A percentile compares a stretch with the other conserved stretches of the same genome.
phyloP scores from a whole-genome alignment of 768 basidiomycete genomes.

The Lactifluus volemus region DNA sequence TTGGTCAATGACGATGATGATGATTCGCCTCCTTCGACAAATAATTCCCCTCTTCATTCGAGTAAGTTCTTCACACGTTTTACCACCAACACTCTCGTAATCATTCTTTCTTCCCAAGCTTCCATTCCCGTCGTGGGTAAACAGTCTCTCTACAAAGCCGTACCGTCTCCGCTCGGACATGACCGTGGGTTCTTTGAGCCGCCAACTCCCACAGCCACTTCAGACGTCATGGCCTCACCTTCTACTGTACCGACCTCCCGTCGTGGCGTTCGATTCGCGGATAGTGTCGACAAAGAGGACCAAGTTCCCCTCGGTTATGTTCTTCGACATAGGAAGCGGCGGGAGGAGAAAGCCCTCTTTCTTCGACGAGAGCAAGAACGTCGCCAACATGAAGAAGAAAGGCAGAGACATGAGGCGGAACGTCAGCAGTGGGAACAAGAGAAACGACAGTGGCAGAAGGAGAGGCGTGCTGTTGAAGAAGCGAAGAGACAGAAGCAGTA shows the following conservation, averaged over 20 bases:
- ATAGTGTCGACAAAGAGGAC: slow-evolving; percentile 54
- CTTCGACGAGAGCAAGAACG: slow-evolving; percentile 50
- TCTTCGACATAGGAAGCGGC: slow-evolving; percentile 55
- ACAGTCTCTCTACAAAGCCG: slow-evolving; percentile 29
- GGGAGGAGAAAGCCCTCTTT: slow-evolving; percentile 59
- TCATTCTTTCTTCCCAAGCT: slow-evolving; percentile 19
- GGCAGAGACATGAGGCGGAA: slow-evolving; percentile 32
- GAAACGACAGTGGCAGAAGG: slow-evolving; percentile 35
- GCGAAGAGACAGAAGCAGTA: slow-evolving; percentile 24
- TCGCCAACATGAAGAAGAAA: slow-evolving; percentile 40
- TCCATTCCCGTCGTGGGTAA: slow-evolving; percentile 14
- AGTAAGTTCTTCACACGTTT: slow-evolving; percentile 10
- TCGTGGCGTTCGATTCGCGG: slow-evolving; percentile 58
- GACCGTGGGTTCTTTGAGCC: slow-evolving; percentile 26
- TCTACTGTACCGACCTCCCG: slow-evolving; percentile 9
- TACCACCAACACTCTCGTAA: slow-evolving; percentile 21
- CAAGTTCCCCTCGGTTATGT: slow-evolving; percentile 55
- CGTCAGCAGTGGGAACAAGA: slow-evolving; percentile 37
- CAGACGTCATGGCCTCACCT: slow-evolving; percentile 1
- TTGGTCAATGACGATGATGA: slow-evolving; percentile 16
- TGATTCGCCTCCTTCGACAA: neutral
- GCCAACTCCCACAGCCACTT: slow-evolving; percentile 6
- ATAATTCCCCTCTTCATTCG: neutral
- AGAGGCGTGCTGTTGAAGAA: slow-evolving; percentile 38
- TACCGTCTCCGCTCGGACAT: slow-evolving; percentile 44